Evolutionary conservation across 208 protist genomes (phyloP).

Genomic region (Acanthamoeba triangularis): DNA sequence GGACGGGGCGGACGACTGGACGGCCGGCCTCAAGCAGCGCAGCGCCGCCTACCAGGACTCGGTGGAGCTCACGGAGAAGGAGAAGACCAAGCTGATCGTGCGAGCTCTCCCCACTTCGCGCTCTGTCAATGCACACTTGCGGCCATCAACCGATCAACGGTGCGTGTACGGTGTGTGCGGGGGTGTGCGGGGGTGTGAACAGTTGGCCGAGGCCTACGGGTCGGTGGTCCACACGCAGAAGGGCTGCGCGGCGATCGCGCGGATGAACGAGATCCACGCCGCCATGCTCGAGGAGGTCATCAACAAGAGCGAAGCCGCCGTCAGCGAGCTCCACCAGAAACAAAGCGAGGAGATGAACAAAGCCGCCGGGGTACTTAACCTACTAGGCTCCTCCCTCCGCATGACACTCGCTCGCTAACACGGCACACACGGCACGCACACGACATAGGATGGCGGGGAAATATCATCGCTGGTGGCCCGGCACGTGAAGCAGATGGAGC

Average conservation of each 20-base stretch:
- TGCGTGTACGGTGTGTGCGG: background rate
- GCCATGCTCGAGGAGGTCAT: constrained; percentile 33
- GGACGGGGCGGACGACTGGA: constrained; percentile 17
- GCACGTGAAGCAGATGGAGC: constrained; percentile 60
- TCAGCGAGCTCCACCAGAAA: constrained; percentile 38
- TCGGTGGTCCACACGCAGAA: background rate
- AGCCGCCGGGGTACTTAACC: background rate
- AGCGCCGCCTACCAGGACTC: constrained; percentile 21
- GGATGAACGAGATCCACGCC: constrained; percentile 45
- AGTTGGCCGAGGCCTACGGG: constrained; percentile 26
- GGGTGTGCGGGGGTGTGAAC: too few species aligned
- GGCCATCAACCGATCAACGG: too few species aligned
- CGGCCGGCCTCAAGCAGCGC: background rate
- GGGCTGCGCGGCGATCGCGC: constrained; percentile 13
- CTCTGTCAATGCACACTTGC: too few species aligned
- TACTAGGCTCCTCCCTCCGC: background rate
- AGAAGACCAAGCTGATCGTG: constrained; percentile 47
- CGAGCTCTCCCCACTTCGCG: background rate
- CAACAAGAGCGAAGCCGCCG: constrained; percentile 14
- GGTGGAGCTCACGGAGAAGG: constrained; percentile 5
- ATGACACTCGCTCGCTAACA: background rate
- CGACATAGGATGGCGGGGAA: constrained; percentile 1
- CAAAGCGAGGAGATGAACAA: constrained; percentile 64
- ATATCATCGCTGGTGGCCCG: constrained; percentile 15
- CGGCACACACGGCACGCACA: too few species aligned